These are phyloP conservation scores for Coffea humblotiana DNA, from an alignment of 305 asterid genomes.

Conservation along the genomic window DNA sequence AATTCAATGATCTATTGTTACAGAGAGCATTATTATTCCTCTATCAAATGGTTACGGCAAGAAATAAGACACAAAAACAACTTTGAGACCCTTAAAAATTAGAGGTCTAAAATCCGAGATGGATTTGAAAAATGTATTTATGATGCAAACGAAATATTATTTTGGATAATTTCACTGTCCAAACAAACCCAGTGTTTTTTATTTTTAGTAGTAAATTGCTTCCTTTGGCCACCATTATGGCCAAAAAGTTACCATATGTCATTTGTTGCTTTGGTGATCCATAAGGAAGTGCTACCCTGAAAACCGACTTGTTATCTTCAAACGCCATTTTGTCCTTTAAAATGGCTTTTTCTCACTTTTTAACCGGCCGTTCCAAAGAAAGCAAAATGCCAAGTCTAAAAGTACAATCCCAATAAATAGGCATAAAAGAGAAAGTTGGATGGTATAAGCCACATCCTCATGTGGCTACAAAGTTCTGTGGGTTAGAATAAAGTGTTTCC, in stretches of 20 bases:
- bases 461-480: neutral
- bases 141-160: too few species aligned
- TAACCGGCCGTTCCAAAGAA: neutral
- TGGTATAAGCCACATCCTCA: neutral
- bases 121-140: too few species aligned
- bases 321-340: neutral
- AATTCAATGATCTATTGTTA: too few species aligned
- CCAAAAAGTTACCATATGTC: neutral
- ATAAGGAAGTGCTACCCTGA: neutral
- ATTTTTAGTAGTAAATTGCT: too few species aligned
- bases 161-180: too few species aligned
- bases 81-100: too few species aligned
- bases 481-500: conserved; percentile 9
- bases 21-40: neutral
- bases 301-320: neutral
- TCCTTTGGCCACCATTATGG: neutral
- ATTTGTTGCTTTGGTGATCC: neutral
- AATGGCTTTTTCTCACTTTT: neutral
- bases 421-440: neutral
- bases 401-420: neutral
- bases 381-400: neutral
- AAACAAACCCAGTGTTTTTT: too few species aligned
- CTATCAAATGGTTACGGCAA: too few species aligned
- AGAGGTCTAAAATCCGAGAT: too few species aligned
- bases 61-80: too few species aligned